phyloP scores from a whole-genome alignment of 2,329 filamentous ascomycete species.

The Curvularia hawaiiensis region DNA sequence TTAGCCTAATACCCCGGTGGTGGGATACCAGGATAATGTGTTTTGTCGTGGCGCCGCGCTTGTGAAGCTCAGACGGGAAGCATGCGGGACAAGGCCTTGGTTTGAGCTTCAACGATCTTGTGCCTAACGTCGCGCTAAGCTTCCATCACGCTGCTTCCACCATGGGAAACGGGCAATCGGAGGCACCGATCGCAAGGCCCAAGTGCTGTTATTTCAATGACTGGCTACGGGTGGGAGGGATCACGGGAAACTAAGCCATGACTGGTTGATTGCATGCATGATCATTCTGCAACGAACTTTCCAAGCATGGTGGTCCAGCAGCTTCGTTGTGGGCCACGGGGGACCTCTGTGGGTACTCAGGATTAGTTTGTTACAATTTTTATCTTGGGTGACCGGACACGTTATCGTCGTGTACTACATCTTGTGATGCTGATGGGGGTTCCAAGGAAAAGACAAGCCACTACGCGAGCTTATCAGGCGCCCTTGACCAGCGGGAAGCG shows the following conservation, averaged over 20 bases:
- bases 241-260: not conserved
- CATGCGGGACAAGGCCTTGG: slow-evolving; percentile 10
- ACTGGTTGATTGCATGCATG: not conserved
- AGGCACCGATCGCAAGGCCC: slow-evolving; percentile 1
- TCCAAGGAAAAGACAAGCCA: slow-evolving; percentile 2
- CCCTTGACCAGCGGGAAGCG: not conserved
- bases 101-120: slow-evolving; percentile 6
- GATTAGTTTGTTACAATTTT: slow-evolving; percentile 4
- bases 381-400: slow-evolving; percentile 3
- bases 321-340: not conserved
- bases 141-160: not conserved
- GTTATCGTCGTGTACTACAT: not conserved
- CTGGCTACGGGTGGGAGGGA: slow-evolving; percentile 5
- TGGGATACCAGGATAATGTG: slow-evolving; percentile 5
- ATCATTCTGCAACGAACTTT: not conserved
- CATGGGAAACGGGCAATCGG: slow-evolving; percentile 7
- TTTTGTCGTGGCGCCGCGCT: slow-evolving; percentile 8
- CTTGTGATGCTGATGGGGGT: slow-evolving; percentile 6
- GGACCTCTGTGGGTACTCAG: not conserved
- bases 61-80: slow-evolving; percentile 9
- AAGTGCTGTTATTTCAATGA: not conserved
- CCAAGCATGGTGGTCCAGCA: slow-evolving; percentile 1
- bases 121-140: slow-evolving; percentile 5
- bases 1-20: slow-evolving; percentile 22
- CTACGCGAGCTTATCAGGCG: slow-evolving; percentile 7